These are phyloP conservation scores for Nemania bipapillata DNA, from an alignment of 2,329 filamentous ascomycete genomes.

Conservation along the genomic window DNA sequence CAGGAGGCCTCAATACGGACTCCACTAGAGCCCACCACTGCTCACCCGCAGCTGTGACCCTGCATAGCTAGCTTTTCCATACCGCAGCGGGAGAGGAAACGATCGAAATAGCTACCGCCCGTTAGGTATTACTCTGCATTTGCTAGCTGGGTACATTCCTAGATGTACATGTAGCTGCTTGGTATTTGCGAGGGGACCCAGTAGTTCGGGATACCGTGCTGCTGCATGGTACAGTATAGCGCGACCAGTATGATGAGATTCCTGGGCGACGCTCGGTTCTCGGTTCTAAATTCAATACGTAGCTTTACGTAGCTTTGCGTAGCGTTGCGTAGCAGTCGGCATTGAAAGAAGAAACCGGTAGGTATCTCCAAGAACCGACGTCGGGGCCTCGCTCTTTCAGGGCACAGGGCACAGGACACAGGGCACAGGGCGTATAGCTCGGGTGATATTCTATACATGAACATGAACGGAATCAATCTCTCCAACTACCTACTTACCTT, in stretches of 20 bases:
- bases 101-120: slow-evolving; percentile 7
- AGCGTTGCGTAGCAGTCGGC: background rate
- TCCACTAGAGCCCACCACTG: slow-evolving; percentile 30
- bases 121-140: slow-evolving; percentile 12
- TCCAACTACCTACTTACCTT: background rate
- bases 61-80: slow-evolving; percentile 20
- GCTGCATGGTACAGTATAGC: slow-evolving; percentile 13
- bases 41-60: slow-evolving; percentile 28
- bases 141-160: background rate
- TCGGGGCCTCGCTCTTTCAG: background rate
- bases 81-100: slow-evolving; percentile 24
- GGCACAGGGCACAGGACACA: background rate
- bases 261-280: slow-evolving; percentile 13
- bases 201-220: slow-evolving; percentile 25
- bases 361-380: slow-evolving; percentile 7
- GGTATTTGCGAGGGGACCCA: slow-evolving; percentile 17
- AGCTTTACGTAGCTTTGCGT: too few species aligned
- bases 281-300: background rate
- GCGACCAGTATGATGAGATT: slow-evolving; percentile 1
- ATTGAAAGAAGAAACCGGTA: background rate
- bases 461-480: background rate
- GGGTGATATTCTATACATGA: background rate
- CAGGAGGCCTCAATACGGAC: slow-evolving; percentile 35
- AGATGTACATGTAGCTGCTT: background rate
- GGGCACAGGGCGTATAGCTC: too few species aligned